phyloP scores from a whole-genome alignment of 805 yeast genomes.

The Cyberlindnera subsufficiens region DNA sequence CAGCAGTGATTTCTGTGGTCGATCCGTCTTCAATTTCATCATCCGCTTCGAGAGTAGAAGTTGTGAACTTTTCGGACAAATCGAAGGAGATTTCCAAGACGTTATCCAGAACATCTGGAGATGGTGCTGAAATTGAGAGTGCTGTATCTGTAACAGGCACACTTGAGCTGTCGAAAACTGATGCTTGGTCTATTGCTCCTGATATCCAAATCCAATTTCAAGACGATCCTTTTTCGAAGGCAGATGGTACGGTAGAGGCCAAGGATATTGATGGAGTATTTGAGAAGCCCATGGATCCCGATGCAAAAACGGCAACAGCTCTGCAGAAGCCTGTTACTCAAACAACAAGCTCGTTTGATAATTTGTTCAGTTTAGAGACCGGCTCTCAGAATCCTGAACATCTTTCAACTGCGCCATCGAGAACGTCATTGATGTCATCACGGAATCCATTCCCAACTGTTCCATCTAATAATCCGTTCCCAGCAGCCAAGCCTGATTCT shows the following conservation, averaged over 20 bases:
- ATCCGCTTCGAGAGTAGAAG: background rate
- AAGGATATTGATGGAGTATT: background rate
- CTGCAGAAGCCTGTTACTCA: background rate
- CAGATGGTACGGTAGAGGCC: conserved; percentile 1
- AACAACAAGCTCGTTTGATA: conserved; percentile 15
- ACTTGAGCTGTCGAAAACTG: conserved; percentile 14
- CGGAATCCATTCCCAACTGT: background rate
- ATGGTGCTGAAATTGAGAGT: background rate
- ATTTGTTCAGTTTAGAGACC: conserved; percentile 12
- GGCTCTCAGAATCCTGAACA: no score
- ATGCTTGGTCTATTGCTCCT: conserved; percentile 17
- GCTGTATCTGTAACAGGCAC: conserved; percentile 5
- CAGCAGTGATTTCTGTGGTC: no score
- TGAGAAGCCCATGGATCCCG: background rate
- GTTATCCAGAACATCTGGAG: background rate
- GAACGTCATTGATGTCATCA: background rate
- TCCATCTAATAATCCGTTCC: background rate
- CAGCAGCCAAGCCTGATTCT: background rate
- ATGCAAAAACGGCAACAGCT: background rate
- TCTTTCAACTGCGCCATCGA: no score
- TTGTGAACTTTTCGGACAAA: conserved; percentile 1
- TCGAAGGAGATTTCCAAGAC: background rate
- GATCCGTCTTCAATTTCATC: background rate
- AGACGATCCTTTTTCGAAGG: conserved; percentile 16
- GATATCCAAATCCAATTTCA: conserved; percentile 1